Evolutionary conservation across 495 filamentous ascomycete genomes (phyloP).

Genomic region (Lasiosphaeris hirsuta): DNA sequence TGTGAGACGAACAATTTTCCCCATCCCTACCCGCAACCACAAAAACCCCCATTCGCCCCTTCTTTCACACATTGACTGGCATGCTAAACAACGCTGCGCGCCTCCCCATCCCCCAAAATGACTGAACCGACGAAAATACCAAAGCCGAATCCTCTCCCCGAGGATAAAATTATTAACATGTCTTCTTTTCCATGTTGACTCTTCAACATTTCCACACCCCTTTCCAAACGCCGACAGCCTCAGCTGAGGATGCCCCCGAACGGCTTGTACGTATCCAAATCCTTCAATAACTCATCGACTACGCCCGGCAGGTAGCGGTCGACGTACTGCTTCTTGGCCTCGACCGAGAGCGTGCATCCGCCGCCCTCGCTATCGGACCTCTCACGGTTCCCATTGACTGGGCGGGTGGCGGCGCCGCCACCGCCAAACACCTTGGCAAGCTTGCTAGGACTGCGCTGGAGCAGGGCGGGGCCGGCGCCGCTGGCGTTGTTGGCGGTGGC

Average conservation of each 20-base stretch:
- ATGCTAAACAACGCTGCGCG: no score
- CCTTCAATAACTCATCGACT: slow-evolving; percentile 87
- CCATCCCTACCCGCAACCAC: no score
- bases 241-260: slow-evolving; percentile 54
- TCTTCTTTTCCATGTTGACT: no score
- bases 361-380: slow-evolving; percentile 34
- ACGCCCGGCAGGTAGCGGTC: slow-evolving; percentile 74
- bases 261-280: slow-evolving; percentile 76
- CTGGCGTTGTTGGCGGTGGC: slow-evolving; percentile 27
- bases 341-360: slow-evolving; percentile 61
- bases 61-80: no score
- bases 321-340: slow-evolving; percentile 82
- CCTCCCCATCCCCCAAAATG: no score
- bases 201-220: background rate
- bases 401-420: slow-evolving; percentile 29
- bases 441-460: slow-evolving; percentile 73
- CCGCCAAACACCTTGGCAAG: slow-evolving; percentile 50
- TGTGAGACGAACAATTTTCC: no score
- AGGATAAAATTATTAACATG: no score
- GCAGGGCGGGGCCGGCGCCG: slow-evolving; percentile 38
- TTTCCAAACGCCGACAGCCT: background rate
- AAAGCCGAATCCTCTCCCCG: no score
- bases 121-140: no score
- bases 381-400: slow-evolving; percentile 35
- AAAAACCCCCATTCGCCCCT: no score